Percentiles rank a stretch among this genome's conserved stretches.
phyloP scores from a whole-genome alignment of 306 rosid genomes.

The Cucurbita pepo region DNA sequence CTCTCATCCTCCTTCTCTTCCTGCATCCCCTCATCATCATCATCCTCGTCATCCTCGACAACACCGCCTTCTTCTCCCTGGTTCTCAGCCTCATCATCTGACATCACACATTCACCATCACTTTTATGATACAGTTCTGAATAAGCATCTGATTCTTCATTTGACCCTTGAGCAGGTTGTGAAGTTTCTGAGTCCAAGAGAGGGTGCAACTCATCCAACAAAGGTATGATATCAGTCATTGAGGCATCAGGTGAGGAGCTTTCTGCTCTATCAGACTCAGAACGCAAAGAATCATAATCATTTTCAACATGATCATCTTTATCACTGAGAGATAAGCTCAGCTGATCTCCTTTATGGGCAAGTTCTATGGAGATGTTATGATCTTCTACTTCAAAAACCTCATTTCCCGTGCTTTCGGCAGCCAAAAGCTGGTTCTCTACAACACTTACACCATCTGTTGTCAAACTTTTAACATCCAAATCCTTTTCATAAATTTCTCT shows the following conservation, averaged over 20 bases:
- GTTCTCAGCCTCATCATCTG: slow-evolving; percentile 42
- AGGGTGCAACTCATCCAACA: slow-evolving; percentile 83
- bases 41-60: slow-evolving; percentile 36
- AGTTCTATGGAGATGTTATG: slow-evolving; percentile 15
- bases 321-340: slow-evolving; percentile 18
- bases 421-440: slow-evolving; percentile 38
- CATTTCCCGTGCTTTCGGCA: slow-evolving; percentile 18
- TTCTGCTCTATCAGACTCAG: slow-evolving; percentile 52
- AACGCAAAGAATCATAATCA: slow-evolving; percentile 28
- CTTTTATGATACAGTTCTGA: slow-evolving; percentile 47
- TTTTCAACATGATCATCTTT: slow-evolving; percentile 8
- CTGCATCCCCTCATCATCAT: slow-evolving; percentile 43
- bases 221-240: slow-evolving; percentile 66
- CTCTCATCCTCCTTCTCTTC: slow-evolving; percentile 87
- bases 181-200: slow-evolving; percentile 44
- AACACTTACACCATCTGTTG: slow-evolving; percentile 18
- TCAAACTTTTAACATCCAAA: slow-evolving; percentile 16
- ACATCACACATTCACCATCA: slow-evolving; percentile 25
- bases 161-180: slow-evolving; percentile 25
- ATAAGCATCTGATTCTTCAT: slow-evolving; percentile 37
- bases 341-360: slow-evolving; percentile 23
- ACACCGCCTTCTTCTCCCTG: slow-evolving; percentile 32
- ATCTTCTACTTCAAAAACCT: slow-evolving; percentile 20
- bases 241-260: slow-evolving; percentile 88
- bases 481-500: slow-evolving; percentile 25